Base-by-base conservation (phyloP, 1,284 basidiomycete genomes). In the Termitomyces sp. region DNA sequence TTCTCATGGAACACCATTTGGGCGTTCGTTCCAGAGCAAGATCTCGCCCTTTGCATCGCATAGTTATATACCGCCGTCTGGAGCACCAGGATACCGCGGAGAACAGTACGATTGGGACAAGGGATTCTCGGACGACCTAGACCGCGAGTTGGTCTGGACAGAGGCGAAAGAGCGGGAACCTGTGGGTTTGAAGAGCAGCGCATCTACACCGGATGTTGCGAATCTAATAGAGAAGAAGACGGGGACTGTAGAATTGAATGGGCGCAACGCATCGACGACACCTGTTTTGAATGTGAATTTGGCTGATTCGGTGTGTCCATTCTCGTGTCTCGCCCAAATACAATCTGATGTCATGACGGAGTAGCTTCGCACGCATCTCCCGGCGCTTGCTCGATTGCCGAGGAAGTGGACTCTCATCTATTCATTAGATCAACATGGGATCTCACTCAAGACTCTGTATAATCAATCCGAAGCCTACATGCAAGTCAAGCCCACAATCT, bases 341-440 rank as follows among this genome's bases (percentile, higher is more conserved):
- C 33, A 50, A 40, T 31, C 31, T 50, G 39, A 43, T 35, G 19
- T 48, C 54, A 24, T 39, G n/a, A 14, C 35, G 13, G 11, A 7
- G 21, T 16, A 93, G 91, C 71, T 94, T 8, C 83, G 88, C 0
- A 69, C 80, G 0, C 74, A 83, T 56, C 73, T 98, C 1, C 92
- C 96, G 0, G 84, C 93, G 0, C 78, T 97, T 14, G 79, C 87
- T 14, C 84, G 90, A 3, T 79, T 98, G 4, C 80, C 89, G 0
- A 76, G 78, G 5, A 72, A 77, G n/a, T 98, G 96, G 96, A 81
- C 80, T 0, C 75, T 98, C 3, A 71, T 97, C 1, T 98, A 97
- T 71, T 95, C 92, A 9, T 75, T 97, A 14, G 96, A 99, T 63
- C 94, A 97, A 66, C 91, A 98, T 59, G 96, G 96, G 0, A 93